Evolutionary conservation across 2,329 filamentous ascomycete genomes (phyloP).

Genomic region (Ciborinia camelliae): DNA sequence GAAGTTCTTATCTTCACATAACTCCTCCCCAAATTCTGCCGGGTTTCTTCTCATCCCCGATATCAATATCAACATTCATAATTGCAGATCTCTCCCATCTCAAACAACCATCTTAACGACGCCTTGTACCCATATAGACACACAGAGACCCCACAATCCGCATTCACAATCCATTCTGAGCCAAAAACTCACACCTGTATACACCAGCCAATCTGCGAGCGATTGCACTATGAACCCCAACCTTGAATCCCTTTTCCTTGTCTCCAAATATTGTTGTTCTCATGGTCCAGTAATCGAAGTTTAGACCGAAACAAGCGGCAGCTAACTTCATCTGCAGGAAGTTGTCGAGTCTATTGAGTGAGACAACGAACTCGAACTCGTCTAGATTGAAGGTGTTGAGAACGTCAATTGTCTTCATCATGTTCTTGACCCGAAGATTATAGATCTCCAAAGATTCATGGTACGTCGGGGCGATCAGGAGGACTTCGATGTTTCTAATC

Average conservation of each 20-base stretch:
- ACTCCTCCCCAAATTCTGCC: too few relatives aligned
- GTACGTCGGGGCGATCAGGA: neutral
- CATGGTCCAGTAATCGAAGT: neutral
- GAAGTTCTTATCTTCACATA: too few relatives aligned
- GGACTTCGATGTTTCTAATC: neutral
- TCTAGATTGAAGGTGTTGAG: neutral
- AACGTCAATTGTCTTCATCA: neutral
- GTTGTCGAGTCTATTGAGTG: neutral
- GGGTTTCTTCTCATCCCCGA: too few relatives aligned
- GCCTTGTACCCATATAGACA: too few relatives aligned
- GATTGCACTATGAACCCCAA: neutral
- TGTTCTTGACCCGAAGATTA: neutral
- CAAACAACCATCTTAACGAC: neutral
- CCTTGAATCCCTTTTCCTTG: neutral
- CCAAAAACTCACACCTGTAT: neutral
- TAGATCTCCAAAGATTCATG: neutral
- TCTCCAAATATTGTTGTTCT: neutral
- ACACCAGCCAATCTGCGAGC: neutral
- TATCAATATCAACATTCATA: too few relatives aligned
- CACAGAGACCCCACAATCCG: too few relatives aligned
- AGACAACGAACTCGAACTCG: neutral
- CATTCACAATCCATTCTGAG: neutral
- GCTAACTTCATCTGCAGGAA: neutral
- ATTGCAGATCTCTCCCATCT: neutral
- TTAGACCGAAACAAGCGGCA: neutral